These are phyloP conservation scores for Tolypocladium ovalisporum DNA, from an alignment of 2,329 filamentous ascomycete species.

Conservation along the genomic window DNA sequence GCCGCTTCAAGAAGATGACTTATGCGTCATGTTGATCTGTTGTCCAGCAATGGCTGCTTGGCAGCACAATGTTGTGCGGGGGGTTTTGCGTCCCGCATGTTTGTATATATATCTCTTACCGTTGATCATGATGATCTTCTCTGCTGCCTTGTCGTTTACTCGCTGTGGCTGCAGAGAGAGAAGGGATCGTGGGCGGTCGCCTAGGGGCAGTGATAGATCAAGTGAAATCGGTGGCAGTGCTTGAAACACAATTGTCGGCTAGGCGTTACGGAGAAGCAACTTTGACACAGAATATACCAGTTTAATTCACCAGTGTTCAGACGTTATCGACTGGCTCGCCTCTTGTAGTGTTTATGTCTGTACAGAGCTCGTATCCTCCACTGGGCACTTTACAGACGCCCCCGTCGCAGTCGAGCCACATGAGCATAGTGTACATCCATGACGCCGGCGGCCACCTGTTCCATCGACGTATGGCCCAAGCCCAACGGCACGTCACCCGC, in stretches of 20 bases:
- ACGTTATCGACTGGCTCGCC: neutral
- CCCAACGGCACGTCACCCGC: neutral
- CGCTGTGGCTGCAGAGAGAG: neutral
- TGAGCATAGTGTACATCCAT: neutral
- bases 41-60: conserved; percentile 5
- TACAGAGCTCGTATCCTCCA: neutral
- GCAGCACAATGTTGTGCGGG: neutral
- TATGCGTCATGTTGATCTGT: conserved; percentile 4
- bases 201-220: neutral
- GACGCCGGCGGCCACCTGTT: neutral
- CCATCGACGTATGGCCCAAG: too few relatives aligned
- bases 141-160: neutral
- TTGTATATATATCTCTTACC: neutral
- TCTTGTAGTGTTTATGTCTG: neutral
- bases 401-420: neutral
- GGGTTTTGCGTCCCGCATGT: neutral
- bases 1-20: neutral
- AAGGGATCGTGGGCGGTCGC: neutral
- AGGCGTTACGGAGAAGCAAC: conserved; percentile 1
- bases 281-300: neutral
- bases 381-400: neutral
- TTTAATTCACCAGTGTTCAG: neutral
- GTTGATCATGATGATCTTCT: neutral
- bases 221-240: neutral
- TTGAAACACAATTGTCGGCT: conserved; percentile 3